A percentile compares a stretch with the other conserved stretches of the same genome.
Conservation (phyloP, 2,329 filamentous ascomycete genomes). For the Aspergillus sp. region DNA sequence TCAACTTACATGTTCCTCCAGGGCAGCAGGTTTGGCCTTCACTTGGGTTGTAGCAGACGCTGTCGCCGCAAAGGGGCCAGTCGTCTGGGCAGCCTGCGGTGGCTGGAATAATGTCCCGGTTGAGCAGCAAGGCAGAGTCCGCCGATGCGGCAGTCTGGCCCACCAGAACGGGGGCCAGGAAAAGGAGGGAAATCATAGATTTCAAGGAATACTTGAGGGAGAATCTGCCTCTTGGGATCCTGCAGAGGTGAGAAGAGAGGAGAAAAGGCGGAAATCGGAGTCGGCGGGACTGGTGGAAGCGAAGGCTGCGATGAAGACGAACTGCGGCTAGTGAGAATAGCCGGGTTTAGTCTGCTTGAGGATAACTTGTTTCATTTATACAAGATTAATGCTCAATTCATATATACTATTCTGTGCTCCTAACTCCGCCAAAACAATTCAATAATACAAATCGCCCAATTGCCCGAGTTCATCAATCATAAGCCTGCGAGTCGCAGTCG, state of each 20-base stretch:
- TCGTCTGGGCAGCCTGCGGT: constrained; percentile 12
- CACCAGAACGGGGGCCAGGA: constrained; percentile 11
- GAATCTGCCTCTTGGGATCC: background rate
- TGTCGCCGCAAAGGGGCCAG: constrained; percentile 17
- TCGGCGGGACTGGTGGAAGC: background rate
- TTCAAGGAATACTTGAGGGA: background rate
- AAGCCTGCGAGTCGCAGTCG: constrained; percentile 22
- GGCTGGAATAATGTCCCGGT: constrained; percentile 13
- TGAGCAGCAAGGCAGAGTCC: background rate
- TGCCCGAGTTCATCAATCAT: constrained; percentile 26
- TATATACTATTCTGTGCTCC: constrained; percentile 1
- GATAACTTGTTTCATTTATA: background rate
- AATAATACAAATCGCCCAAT: background rate
- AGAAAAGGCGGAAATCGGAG: background rate
- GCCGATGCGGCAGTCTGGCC: constrained; percentile 8
- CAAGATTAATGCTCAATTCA: background rate
- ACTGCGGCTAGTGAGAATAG: background rate
- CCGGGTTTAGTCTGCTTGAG: constrained; percentile 6
- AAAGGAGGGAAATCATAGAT: constrained; percentile 11
- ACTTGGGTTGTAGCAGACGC: constrained; percentile 17
- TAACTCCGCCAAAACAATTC: background rate
- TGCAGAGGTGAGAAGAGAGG: background rate
- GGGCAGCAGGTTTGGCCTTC: constrained; percentile 15
- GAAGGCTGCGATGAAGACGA: background rate
- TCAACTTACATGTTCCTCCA: constrained; percentile 12